Evolutionary conservation across 371 early-diverging fungal species (phyloP), one percentile per base, ranked within the genome.

Genomic region (Zychaea mexicana): DNA sequence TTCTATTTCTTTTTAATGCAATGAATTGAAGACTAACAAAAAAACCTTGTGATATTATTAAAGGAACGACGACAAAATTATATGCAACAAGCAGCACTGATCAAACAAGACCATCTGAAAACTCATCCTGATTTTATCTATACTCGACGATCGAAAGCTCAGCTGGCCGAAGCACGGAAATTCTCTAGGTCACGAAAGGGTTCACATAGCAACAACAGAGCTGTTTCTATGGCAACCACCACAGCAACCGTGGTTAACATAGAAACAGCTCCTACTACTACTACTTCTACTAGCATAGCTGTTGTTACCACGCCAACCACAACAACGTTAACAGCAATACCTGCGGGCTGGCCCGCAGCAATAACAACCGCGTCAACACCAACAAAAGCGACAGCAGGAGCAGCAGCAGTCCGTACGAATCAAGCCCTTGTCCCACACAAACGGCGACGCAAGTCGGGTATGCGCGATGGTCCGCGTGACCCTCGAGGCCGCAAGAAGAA

Each of bases 401-500:
- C 39, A 45, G 10, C 59, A 24, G 26, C 45, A 39, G 30, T 12
- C 5, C 17, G 9, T 28, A 28, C 30, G 36, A 19, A 45, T 22
- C n/a, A 57, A 24, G 28, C 8, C 53, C 52, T 38, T 57, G 38
- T 57, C 38, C 49, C 49, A 49, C 49, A 19, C 38, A 42, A 70
- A 21, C 52, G 62, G 24, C 45, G 55, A 19, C 47, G 47, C 47
- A 56, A 49, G 39, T 38, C 59, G 24, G 47, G 56, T n/a, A 54
- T 46, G 22, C 27, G 55, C 4, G 67, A 74, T 21, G 78, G 74
- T 8, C 78, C 74, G 62, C 77, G 73, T 59, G 84, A 73, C 70
- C 85, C 70, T 38, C 72, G 65, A 49, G 80, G 88, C n/a, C 69
- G 83, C 7, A 88, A 89, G 65, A 92, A 89, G 72, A 88, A 88